A percentile compares a stretch with the other conserved stretches of the same genome.
Evolutionary conservation across 2,329 filamentous ascomycete genomes (phyloP).

Genomic region (Incumbomyces lentus): DNA sequence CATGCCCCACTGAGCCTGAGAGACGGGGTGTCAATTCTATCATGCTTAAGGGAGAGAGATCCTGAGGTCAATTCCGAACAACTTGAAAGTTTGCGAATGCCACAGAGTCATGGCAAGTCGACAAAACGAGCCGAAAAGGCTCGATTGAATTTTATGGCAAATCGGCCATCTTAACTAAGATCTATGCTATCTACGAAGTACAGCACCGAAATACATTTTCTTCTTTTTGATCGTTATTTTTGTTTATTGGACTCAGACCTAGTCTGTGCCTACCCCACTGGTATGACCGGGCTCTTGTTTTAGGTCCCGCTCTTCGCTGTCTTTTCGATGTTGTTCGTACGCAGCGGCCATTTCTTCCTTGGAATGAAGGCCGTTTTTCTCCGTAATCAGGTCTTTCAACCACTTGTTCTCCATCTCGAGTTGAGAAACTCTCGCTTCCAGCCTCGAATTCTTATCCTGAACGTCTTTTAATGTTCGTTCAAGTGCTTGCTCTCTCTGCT

Average conservation of each 20-base stretch:
- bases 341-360: conserved; percentile 32
- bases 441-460: conserved; percentile 61
- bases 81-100: too few relatives aligned
- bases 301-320: conserved; percentile 22
- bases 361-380: conserved; percentile 56
- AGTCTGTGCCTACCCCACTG: conserved; percentile 22
- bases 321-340: conserved; percentile 31
- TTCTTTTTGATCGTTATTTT: not conserved
- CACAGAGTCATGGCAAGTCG: too few relatives aligned
- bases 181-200: too few relatives aligned
- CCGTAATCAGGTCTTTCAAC: conserved; percentile 68
- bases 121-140: too few relatives aligned
- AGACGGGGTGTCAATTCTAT: too few relatives aligned
- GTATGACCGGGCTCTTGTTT: conserved; percentile 17
- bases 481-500: conserved; percentile 81
- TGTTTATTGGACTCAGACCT: conserved; percentile 5
- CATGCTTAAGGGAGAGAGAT: too few relatives aligned
- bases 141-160: too few relatives aligned
- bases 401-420: conserved; percentile 77
- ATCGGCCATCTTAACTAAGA: too few relatives aligned
- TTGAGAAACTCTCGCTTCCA: conserved; percentile 64
- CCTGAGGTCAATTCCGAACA: too few relatives aligned
- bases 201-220: too few relatives aligned
- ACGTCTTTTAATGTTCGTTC: conserved; percentile 76
- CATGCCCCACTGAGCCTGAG: too few relatives aligned